Evolutionary conservation across 257 asterid species (phyloP).

Genomic region (Scutellaria baicalensis): DNA sequence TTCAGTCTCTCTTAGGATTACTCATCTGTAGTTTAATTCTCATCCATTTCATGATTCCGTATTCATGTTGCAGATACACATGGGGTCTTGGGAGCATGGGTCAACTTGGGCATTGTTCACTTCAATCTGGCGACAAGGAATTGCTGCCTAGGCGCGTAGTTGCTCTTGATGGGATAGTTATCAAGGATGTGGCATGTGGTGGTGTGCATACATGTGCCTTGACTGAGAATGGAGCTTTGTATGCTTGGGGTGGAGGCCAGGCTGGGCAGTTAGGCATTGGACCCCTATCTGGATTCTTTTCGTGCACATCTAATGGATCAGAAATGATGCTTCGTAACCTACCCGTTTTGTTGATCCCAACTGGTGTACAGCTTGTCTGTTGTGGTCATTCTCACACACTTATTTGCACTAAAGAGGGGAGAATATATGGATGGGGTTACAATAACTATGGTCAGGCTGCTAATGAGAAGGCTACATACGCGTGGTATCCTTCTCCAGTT

Average conservation of each 20-base stretch:
- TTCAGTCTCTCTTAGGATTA: not conserved
- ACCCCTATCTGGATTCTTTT: constrained; percentile 61
- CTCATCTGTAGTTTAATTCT: not conserved
- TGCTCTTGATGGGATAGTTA: constrained; percentile 53
- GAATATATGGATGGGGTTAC: constrained; percentile 98
- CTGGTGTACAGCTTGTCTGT: constrained; percentile 62
- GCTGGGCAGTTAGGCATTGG: constrained; percentile 95
- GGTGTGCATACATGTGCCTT: constrained; percentile 93
- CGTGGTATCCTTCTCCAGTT: constrained; percentile 96
- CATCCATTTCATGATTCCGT: not conserved
- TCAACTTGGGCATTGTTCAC: constrained; percentile 94
- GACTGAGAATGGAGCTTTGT: constrained; percentile 78
- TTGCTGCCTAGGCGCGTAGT: constrained; percentile 81
- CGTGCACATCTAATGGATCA: constrained; percentile 47
- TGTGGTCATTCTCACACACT: constrained; percentile 98
- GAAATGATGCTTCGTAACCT: constrained; percentile 76
- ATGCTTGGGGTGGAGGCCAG: constrained; percentile 97
- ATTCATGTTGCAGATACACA: constrained; percentile 54
- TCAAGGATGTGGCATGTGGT: constrained; percentile 75
- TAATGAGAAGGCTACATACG: constrained; percentile 78
- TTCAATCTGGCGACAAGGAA: constrained; percentile 79
- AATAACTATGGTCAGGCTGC: constrained; percentile 98
- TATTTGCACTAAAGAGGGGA: constrained; percentile 74
- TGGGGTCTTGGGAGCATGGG: constrained; percentile 99
- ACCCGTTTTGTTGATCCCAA: constrained; percentile 72